Evolutionary conservation across 2,329 filamentous ascomycete species (phyloP).

Genomic region (Penicillium corylophilum): DNA sequence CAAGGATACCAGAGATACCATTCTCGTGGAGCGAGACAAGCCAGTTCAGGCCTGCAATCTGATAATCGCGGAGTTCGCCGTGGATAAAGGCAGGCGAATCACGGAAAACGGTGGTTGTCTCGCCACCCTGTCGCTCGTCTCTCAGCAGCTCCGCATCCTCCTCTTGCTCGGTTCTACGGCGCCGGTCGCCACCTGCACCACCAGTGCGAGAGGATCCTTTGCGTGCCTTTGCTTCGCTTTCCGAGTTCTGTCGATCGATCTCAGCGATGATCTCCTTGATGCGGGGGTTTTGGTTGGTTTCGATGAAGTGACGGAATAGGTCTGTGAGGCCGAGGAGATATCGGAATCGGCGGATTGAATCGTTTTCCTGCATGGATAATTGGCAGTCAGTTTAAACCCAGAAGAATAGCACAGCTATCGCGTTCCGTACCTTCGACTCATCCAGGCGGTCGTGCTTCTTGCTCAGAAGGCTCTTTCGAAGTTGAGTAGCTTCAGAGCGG

Average conservation of each 20-base stretch:
- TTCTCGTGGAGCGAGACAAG: conserved; percentile 97
- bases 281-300: conserved; percentile 91
- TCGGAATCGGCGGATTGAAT: conserved; percentile 88
- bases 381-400: conserved; percentile 11
- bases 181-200: conserved; percentile 73
- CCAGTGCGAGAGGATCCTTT: conserved; percentile 78
- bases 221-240: conserved; percentile 65
- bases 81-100: conserved; percentile 90
- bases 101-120: conserved; percentile 85
- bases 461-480: conserved; percentile 88
- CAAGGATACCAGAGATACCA: conserved; percentile 95
- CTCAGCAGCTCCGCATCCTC: conserved; percentile 86
- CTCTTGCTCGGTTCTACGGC: conserved; percentile 90
- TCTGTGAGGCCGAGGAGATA: conserved; percentile 95
- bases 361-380: conserved; percentile 69
- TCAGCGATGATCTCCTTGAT: conserved; percentile 92
- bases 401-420: neutral
- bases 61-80: conserved; percentile 92
- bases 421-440: conserved; percentile 74
- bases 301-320: conserved; percentile 97
- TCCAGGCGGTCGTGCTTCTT: conserved; percentile 92
- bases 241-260: conserved; percentile 89
- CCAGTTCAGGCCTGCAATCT: conserved; percentile 95
- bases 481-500: conserved; percentile 80
- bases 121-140: conserved; percentile 84